Evolutionary conservation across 2,329 filamentous ascomycete genomes (phyloP).

Genomic region (Myriosclerotinia scirpicola): DNA sequence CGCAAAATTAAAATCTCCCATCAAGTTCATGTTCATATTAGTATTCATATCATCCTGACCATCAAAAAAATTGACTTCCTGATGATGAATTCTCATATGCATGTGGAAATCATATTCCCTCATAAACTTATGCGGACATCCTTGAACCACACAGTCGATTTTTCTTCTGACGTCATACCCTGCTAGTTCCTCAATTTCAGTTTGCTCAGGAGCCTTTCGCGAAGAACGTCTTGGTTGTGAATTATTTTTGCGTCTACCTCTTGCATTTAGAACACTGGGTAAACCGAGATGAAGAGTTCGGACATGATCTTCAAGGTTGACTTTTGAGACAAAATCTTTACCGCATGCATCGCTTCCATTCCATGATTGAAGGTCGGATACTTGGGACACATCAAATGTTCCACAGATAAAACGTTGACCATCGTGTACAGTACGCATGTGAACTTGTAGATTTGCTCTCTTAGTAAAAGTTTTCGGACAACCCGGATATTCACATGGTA

Average conservation of each 20-base stretch:
- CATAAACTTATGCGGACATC: constrained; percentile 56
- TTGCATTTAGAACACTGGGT: constrained; percentile 44
- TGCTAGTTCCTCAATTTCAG: constrained; percentile 51
- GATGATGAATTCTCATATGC: constrained; percentile 52
- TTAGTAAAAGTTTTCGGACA: constrained; percentile 80
- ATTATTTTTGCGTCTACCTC: constrained; percentile 39
- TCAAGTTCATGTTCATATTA: neutral
- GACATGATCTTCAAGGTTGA: constrained; percentile 79
- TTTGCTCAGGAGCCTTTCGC: constrained; percentile 11
- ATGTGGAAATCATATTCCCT: constrained; percentile 57
- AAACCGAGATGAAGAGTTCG: constrained; percentile 77
- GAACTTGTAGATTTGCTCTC: constrained; percentile 77
- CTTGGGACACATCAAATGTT: constrained; percentile 57
- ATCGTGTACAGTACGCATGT: constrained; percentile 75
- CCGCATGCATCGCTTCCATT: constrained; percentile 68
- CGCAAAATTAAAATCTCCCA: neutral
- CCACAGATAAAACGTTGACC: constrained; percentile 80
- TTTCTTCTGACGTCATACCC: constrained; percentile 49
- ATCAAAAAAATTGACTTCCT: constrained; percentile 15
- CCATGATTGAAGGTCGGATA: constrained; percentile 64
- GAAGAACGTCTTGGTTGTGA: constrained; percentile 7
- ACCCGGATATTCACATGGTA: constrained; percentile 63
- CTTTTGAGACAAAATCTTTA: constrained; percentile 72
- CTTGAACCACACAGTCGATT: constrained; percentile 51
- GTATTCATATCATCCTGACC: constrained; percentile 2